phyloP scores from a whole-genome alignment of 345 rosid species.

The Jatropha curcas region DNA sequence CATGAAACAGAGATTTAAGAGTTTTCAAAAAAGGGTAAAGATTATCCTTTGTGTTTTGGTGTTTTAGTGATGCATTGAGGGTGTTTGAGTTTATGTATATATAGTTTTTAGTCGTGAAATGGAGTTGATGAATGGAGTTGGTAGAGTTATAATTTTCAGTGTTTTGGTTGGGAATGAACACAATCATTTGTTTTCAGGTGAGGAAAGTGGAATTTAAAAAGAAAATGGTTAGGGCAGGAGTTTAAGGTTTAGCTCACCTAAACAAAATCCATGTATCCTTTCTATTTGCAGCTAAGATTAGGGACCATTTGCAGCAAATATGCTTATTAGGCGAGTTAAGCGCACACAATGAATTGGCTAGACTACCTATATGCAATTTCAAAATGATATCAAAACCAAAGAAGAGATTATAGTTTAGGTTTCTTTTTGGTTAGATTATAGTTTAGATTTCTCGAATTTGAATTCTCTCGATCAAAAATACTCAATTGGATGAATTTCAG shows the following conservation, averaged over 20 bases:
- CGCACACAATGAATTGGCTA: neutral
- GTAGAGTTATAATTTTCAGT: neutral
- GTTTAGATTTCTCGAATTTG: too few species aligned
- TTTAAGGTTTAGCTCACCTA: conserved; percentile 11
- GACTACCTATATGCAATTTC: too few species aligned
- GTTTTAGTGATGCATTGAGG: neutral
- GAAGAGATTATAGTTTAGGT: too few species aligned
- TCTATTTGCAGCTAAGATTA: neutral
- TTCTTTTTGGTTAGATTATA: too few species aligned
- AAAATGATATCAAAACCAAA: too few species aligned
- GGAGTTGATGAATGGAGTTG: conserved; percentile 8
- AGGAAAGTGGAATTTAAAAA: neutral
- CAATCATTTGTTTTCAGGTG: neutral
- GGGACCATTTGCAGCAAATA: neutral
- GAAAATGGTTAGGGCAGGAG: neutral
- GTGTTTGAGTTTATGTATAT: neutral
- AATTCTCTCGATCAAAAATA: too few species aligned
- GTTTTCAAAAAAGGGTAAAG: neutral
- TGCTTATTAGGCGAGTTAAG: neutral
- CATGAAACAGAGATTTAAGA: neutral
- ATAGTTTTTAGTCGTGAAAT: neutral
- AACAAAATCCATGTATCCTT: neutral
- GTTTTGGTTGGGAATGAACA: neutral
- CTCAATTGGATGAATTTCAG: too few species aligned
- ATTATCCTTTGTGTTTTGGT: neutral